A percentile compares a stretch with the other conserved stretches of the same genome.
phyloP scores from a whole-genome alignment of 306 rosid species.

The Betula pendula region DNA sequence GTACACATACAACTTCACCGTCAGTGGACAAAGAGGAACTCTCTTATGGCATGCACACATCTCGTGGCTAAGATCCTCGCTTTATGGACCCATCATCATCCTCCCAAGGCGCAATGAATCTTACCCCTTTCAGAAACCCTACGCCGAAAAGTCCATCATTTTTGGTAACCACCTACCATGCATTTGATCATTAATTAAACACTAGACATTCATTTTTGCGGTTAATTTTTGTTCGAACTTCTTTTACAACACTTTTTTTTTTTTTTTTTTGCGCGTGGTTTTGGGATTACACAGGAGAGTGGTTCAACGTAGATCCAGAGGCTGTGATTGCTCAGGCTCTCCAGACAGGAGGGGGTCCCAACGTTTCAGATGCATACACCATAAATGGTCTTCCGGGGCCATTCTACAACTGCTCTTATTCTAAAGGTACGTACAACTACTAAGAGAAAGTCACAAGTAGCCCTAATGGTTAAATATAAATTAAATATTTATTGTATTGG shows the following conservation, averaged over 20 bases:
- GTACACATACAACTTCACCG: slow-evolving; percentile 70
- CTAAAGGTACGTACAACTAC: slow-evolving; percentile 44
- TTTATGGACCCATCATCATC: slow-evolving; percentile 76
- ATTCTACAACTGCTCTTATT: slow-evolving; percentile 70
- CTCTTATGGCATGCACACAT: slow-evolving; percentile 83
- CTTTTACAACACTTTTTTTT: background rate
- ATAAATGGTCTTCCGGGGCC: slow-evolving; percentile 84
- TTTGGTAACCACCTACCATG: slow-evolving; percentile 47
- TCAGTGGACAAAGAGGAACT: slow-evolving; percentile 78
- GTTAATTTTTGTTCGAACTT: no score
- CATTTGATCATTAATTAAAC: no score
- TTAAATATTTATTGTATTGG: no score
- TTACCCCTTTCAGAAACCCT: slow-evolving; percentile 72
- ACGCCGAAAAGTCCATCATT: slow-evolving; percentile 64
- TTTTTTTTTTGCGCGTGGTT: background rate
- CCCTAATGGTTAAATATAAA: no score
- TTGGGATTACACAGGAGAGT: slow-evolving; percentile 61
- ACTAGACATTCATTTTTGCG: no score
- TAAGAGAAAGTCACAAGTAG: no score
- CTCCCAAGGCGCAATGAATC: slow-evolving; percentile 64
- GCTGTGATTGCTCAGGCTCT: slow-evolving; percentile 75
- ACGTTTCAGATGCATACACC: slow-evolving; percentile 84
- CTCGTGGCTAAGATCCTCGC: slow-evolving; percentile 73
- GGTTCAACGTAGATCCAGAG: slow-evolving; percentile 83
- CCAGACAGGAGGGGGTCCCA: slow-evolving; percentile 80